Conservation (phyloP, 768 basidiomycete genomes). For the Strobilomyces confusus region DNA sequence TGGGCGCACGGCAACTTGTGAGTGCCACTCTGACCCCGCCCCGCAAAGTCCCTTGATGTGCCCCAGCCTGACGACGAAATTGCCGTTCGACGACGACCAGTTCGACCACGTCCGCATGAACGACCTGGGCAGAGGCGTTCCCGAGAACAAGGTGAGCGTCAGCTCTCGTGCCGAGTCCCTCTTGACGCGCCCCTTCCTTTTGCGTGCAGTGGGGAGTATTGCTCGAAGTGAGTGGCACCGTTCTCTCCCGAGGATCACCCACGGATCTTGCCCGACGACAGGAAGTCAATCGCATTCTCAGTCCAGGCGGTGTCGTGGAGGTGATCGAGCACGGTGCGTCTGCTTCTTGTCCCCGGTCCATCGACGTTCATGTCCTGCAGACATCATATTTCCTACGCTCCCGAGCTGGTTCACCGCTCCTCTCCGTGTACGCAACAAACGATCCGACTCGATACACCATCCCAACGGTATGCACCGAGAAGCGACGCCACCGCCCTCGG, state of each 20-base stretch:
- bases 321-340: conserved; percentile 66
- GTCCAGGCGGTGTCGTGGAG: conserved; percentile 68
- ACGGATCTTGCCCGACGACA: conserved; percentile 26
- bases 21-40: conserved; percentile 17
- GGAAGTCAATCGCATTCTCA: conserved; percentile 71
- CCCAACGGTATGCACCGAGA: conserved; percentile 43
- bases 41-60: conserved; percentile 1
- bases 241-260: background rate
- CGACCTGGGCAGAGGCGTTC: conserved; percentile 60
- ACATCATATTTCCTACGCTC: conserved; percentile 70
- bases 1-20: conserved; percentile 83
- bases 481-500: conserved; percentile 31
- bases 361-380: conserved; percentile 32
- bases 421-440: conserved; percentile 49
- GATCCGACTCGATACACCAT: conserved; percentile 47
- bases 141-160: conserved; percentile 62
- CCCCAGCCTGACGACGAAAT: conserved; percentile 62
- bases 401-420: conserved; percentile 77
- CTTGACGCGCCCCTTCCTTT: conserved; percentile 5
- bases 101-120: conserved; percentile 80
- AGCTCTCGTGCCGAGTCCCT: background rate
- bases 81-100: conserved; percentile 80
- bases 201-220: conserved; percentile 56
- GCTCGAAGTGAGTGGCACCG: conserved; percentile 47
- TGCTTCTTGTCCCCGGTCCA: background rate